Percentiles rank a stretch among this genome's conserved stretches.
phyloP scores from a whole-genome alignment of 345 rosid genomes.

The Populus alba region DNA sequence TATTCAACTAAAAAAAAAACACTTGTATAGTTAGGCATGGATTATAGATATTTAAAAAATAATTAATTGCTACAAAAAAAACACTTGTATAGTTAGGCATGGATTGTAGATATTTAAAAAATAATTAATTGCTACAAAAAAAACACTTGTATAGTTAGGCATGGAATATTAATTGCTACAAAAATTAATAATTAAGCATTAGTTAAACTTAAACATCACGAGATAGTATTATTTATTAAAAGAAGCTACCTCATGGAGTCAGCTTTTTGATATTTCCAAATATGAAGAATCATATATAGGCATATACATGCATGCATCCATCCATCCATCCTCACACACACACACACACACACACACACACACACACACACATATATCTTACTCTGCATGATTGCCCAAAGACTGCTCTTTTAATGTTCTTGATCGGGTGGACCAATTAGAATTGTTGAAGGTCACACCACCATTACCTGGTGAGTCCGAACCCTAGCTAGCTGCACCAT shows the following conservation, averaged over 20 bases:
- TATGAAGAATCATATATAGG: constrained; percentile 39
- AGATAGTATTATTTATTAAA: background rate
- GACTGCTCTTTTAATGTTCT: background rate
- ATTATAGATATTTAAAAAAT: too few species aligned
- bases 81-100: too few species aligned
- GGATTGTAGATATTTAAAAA: too few species aligned
- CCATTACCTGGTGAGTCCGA: background rate
- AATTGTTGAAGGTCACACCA: background rate
- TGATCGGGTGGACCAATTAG: background rate
- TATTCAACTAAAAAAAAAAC: too few species aligned
- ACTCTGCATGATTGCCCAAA: constrained; percentile 35
- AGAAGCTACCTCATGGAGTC: constrained; percentile 41
- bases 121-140: background rate
- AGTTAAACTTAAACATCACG: background rate
- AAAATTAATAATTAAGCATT: background rate
- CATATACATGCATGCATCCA: constrained; percentile 8
- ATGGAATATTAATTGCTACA: background rate
- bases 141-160: background rate
- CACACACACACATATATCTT: constrained; percentile 18
- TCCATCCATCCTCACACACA: too few species aligned
- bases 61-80: background rate
- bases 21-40: too few species aligned
- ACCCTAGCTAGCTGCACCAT: background rate
- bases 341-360: constrained; percentile 22
- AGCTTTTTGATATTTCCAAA: constrained; percentile 47